A percentile compares a stretch with the other conserved stretches of the same genome.
Conservation (phyloP, 208 protist genomes). For the Endotrypanum monterogeii region DNA sequence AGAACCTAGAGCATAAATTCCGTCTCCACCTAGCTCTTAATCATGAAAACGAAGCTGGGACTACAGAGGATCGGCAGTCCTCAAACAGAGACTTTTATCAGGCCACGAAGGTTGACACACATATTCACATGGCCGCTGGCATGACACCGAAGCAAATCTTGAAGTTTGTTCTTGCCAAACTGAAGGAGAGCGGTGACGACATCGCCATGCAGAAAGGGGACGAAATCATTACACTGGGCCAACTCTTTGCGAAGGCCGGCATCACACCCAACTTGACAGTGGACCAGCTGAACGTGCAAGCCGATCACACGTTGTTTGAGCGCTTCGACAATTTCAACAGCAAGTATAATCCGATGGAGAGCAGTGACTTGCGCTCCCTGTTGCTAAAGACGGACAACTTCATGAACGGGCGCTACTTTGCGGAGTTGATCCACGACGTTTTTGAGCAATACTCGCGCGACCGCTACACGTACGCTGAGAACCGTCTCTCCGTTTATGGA, state of each 20-base stretch:
- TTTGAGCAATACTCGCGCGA: constrained; percentile 96
- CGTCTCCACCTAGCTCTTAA: constrained; percentile 94
- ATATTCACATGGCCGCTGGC: constrained; percentile 96
- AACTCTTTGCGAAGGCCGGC: constrained; percentile 82
- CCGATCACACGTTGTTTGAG: constrained; percentile 96
- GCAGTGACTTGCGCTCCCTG: constrained; percentile 93
- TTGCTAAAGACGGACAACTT: constrained; percentile 99
- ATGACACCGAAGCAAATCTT: constrained; percentile 96
- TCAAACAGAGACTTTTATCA: constrained; percentile 95
- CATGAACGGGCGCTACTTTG: constrained; percentile 98
- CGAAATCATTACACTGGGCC: constrained; percentile 83
- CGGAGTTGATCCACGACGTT: constrained; percentile 95
- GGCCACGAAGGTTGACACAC: constrained; percentile 96
- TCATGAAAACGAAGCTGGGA: constrained; percentile 89
- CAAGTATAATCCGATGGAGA: constrained; percentile 98
- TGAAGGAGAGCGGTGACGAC: constrained; percentile 91
- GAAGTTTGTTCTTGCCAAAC: constrained; percentile 94
- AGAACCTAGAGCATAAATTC: constrained; percentile 94
- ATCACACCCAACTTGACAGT: constrained; percentile 94
- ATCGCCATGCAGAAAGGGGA: constrained; percentile 90
- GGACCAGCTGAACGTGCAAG: constrained; percentile 96
- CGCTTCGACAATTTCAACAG: constrained; percentile 99
- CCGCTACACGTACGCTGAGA: constrained; percentile 96
- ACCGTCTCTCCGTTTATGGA: constrained; percentile 93
- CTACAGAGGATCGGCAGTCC: constrained; percentile 78